Conservation (phyloP, 306 rosid species). For the Cicer judaicum region DNA sequence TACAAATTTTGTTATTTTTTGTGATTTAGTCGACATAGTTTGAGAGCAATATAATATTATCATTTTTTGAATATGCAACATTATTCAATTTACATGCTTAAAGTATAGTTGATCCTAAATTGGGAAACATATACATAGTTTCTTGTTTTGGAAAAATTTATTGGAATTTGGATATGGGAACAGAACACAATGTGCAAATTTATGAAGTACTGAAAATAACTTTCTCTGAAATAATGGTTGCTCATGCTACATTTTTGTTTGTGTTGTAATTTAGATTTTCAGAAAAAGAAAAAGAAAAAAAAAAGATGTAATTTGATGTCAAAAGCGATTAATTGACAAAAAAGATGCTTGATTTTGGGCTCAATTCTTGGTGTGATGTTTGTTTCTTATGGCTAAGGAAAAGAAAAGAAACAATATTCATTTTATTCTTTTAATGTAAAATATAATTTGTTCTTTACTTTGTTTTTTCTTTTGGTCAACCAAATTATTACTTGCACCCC, state of each 20-base stretch:
- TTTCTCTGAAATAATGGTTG: conserved; percentile 18
- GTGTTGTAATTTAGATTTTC: conserved; percentile 1
- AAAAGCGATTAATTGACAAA: conserved; percentile 23
- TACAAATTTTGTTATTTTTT: too few relatives aligned
- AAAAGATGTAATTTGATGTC: conserved; percentile 5
- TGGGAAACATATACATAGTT: not conserved
- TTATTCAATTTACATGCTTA: not conserved
- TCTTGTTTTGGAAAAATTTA: conserved; percentile 17
- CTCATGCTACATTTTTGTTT: not conserved
- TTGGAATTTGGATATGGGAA: conserved; percentile 28
- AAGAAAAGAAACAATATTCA: conserved; percentile 40
- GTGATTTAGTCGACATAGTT: too few relatives aligned
- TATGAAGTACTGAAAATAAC: conserved; percentile 1
- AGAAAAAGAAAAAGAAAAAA: conserved; percentile 11
- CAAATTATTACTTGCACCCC: conserved; percentile 47
- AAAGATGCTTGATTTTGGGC: conserved; percentile 43
- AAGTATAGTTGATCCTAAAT: not conserved
- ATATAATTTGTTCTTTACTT: conserved; percentile 36
- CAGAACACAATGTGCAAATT: conserved; percentile 6
- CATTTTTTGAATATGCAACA: not conserved
- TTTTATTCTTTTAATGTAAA: conserved; percentile 41
- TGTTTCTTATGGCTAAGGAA: conserved; percentile 38
- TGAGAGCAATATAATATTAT: too few relatives aligned
- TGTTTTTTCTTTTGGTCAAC: conserved; percentile 46
- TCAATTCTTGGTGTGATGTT: conserved; percentile 41